These are phyloP conservation scores for Alternaria hordeiaustralica DNA, from an alignment of 2,329 filamentous ascomycete species.

Conservation along the genomic window DNA sequence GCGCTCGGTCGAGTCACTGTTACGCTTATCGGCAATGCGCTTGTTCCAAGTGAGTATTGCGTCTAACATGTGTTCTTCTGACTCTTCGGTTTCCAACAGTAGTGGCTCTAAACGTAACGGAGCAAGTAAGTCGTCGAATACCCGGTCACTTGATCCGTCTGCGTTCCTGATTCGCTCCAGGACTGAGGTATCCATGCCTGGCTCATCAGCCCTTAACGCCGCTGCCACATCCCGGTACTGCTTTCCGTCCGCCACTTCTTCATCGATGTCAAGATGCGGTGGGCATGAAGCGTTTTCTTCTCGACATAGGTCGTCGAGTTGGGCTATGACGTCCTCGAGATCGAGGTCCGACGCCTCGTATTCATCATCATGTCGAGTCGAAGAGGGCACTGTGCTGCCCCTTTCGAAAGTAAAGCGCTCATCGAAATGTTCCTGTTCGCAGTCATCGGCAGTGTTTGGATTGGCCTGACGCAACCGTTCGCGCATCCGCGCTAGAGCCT, in stretches of 20 bases:
- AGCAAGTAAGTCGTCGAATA: constrained; percentile 27
- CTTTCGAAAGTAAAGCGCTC: not conserved
- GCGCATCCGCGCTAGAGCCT: not conserved
- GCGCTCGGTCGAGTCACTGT: not conserved
- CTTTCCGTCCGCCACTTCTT: not conserved
- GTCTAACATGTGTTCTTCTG: constrained; percentile 20
- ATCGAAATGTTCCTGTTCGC: not conserved
- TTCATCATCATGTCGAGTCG: not conserved
- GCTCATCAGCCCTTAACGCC: not conserved
- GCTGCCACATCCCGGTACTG: not conserved
- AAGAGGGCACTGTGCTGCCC: not conserved
- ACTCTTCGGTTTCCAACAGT: constrained; percentile 5
- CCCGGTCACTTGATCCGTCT: constrained; percentile 12
- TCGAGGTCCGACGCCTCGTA: not conserved
- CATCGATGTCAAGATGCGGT: not conserved
- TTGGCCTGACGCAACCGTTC: not conserved
- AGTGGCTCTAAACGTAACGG: constrained; percentile 6
- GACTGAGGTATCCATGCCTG: constrained; percentile 16
- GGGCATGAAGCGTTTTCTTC: not conserved
- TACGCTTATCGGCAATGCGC: not conserved
- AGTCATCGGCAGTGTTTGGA: not conserved
- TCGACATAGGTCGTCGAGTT: not conserved
- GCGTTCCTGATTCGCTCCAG: constrained; percentile 22
- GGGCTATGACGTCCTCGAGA: not conserved
- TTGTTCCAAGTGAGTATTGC: constrained; percentile 27